Conservation (phyloP, 257 asterid genomes). For the Mitragyna speciosa region DNA sequence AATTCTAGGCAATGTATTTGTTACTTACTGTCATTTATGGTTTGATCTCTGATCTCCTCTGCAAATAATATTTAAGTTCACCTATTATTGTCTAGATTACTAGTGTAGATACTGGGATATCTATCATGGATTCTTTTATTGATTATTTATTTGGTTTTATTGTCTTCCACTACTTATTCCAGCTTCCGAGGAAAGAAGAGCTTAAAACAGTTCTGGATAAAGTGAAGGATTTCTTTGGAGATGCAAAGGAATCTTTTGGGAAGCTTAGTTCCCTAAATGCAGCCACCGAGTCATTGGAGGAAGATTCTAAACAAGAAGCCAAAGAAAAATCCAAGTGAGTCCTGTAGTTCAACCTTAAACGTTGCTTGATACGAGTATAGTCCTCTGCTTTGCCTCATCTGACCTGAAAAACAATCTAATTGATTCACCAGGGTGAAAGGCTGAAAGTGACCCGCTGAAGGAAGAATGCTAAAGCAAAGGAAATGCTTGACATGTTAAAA, state of each 20-base stretch:
- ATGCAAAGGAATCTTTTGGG: constrained; percentile 90
- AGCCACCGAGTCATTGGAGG: constrained; percentile 49
- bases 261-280: constrained; percentile 66
- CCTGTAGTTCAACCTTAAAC: neutral
- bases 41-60: neutral
- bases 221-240: constrained; percentile 89
- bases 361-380: neutral
- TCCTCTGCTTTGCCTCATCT: neutral
- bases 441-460: constrained; percentile 27
- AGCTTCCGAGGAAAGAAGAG: constrained; percentile 78
- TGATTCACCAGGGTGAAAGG: constrained; percentile 38
- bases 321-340: constrained; percentile 64
- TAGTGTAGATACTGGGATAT: neutral
- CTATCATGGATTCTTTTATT: neutral
- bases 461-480: constrained; percentile 14
- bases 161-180: constrained; percentile 18
- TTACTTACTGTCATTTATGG: neutral
- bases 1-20: neutral
- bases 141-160: neutral
- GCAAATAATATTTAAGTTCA: neutral
- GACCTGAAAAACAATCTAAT: constrained; percentile 5
- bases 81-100: neutral
- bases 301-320: constrained; percentile 44
- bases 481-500: neutral
- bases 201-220: constrained; percentile 88